phyloP scores from a whole-genome alignment of 306 rosid species.

The Potentilla sterilis region DNA sequence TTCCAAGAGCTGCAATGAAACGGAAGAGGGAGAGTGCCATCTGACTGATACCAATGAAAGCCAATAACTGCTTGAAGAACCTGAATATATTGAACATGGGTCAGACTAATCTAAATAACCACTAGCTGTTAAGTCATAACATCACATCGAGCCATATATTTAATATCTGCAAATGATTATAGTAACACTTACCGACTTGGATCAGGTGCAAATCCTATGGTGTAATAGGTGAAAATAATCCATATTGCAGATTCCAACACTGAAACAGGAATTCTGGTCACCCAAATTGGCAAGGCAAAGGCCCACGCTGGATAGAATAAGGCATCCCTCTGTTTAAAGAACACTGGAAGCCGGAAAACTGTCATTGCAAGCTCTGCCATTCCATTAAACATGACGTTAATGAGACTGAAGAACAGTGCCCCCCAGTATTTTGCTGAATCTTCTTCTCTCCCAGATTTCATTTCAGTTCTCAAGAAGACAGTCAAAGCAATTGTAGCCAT shows the following conservation, averaged over 20 bases:
- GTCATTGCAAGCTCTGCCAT: constrained; percentile 29
- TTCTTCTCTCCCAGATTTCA: constrained; percentile 21
- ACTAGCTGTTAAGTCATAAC: neutral
- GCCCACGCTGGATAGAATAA: constrained; percentile 35
- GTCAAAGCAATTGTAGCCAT: constrained; percentile 49
- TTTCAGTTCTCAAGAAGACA: constrained; percentile 50
- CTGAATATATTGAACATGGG: constrained; percentile 24
- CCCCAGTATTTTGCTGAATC: constrained; percentile 43
- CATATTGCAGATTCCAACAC: constrained; percentile 27
- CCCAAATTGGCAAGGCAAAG: constrained; percentile 27
- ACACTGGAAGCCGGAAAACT: constrained; percentile 32
- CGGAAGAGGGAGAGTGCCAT: constrained; percentile 65
- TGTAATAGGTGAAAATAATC: constrained; percentile 38
- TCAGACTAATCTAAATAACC: neutral
- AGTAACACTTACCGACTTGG: constrained; percentile 40
- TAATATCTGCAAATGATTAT: neutral
- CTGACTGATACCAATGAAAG: constrained; percentile 52
- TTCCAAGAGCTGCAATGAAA: constrained; percentile 52
- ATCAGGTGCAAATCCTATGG: constrained; percentile 63
- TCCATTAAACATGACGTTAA: constrained; percentile 45
- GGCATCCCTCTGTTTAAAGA: constrained; percentile 32
- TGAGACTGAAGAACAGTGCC: constrained; percentile 51
- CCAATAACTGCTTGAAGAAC: constrained; percentile 52
- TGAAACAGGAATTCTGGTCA: constrained; percentile 30
- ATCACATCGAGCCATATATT: neutral